Conservation (phyloP, 2,329 filamentous ascomycete genomes). For the Aquanectria penicillioides region DNA sequence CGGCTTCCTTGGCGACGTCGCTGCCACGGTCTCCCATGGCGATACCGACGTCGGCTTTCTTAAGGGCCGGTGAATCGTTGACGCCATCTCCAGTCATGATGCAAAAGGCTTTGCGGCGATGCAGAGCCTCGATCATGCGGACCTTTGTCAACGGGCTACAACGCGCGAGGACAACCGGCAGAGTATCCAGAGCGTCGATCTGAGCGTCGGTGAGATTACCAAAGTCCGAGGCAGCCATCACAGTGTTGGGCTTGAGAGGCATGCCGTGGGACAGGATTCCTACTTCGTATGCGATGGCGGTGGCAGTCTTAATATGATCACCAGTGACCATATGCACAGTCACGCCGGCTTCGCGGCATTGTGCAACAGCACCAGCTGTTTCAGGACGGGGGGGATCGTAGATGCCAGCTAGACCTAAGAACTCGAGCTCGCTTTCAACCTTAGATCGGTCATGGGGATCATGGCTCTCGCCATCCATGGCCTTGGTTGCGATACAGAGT, state of each 20-base stretch:
- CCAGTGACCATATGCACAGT: slow-evolving; percentile 77
- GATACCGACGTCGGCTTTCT: slow-evolving; percentile 79
- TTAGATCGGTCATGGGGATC: slow-evolving; percentile 59
- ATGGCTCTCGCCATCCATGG: slow-evolving; percentile 48
- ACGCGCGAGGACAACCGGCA: slow-evolving; percentile 75
- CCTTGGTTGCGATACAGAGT: slow-evolving; percentile 70
- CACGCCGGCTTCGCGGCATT: slow-evolving; percentile 70
- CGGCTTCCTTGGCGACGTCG: slow-evolving; percentile 82
- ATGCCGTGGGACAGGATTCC: slow-evolving; percentile 62
- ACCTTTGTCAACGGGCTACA: slow-evolving; percentile 78
- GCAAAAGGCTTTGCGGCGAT: slow-evolving; percentile 73
- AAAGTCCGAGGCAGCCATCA: slow-evolving; percentile 72
- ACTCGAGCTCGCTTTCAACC: slow-evolving; percentile 67
- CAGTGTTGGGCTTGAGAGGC: slow-evolving; percentile 52
- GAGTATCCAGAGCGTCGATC: slow-evolving; percentile 67
- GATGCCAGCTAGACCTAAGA: slow-evolving; percentile 76
- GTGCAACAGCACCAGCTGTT: slow-evolving; percentile 67
- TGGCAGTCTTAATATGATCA: slow-evolving; percentile 74
- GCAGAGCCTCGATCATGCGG: slow-evolving; percentile 79
- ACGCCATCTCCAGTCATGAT: slow-evolving; percentile 82
- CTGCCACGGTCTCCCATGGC: slow-evolving; percentile 78
- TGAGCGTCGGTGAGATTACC: slow-evolving; percentile 69
- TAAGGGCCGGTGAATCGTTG: slow-evolving; percentile 78
- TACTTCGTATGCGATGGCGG: slow-evolving; percentile 72
- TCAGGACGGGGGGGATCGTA: slow-evolving; percentile 78